These are phyloP conservation scores for Puccinia hordei DNA, from an alignment of 1,284 basidiomycete genomes.

Conservation along the genomic window DNA sequence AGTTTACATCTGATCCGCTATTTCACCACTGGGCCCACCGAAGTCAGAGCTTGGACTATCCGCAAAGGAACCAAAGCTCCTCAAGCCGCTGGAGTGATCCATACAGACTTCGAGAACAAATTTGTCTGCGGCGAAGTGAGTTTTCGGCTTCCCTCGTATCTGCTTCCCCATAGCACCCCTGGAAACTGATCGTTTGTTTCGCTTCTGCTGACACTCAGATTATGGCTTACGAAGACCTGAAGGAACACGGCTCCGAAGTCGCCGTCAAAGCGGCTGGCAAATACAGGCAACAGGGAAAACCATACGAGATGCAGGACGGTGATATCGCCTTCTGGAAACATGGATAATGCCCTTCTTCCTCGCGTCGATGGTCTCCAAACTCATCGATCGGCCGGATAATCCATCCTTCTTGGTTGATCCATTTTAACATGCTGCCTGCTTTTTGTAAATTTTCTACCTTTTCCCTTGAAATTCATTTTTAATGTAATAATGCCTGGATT, in stretches of 20 bases:
- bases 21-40: slow-evolving; percentile 80
- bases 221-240: slow-evolving; percentile 87
- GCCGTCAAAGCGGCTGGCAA: slow-evolving; percentile 95
- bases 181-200: not conserved
- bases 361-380: too few relatives aligned
- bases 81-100: slow-evolving; percentile 96
- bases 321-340: slow-evolving; percentile 56
- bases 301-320: slow-evolving; percentile 70
- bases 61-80: slow-evolving; percentile 90
- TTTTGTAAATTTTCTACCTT: too few relatives aligned
- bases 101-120: slow-evolving; percentile 95
- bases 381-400: too few relatives aligned
- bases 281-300: slow-evolving; percentile 92
- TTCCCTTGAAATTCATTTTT: too few relatives aligned
- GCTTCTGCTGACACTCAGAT: slow-evolving; percentile 62
- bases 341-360: too few relatives aligned
- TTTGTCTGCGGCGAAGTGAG: slow-evolving; percentile 90
- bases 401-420: too few relatives aligned
- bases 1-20: slow-evolving; percentile 88
- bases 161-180: not conserved
- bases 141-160: not conserved
- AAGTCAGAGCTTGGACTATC: slow-evolving; percentile 98
- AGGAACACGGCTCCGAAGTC: slow-evolving; percentile 84
- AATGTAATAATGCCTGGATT: too few relatives aligned
- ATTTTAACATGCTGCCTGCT: too few relatives aligned